Base-by-base conservation (phyloP, 1,284 basidiomycete species). In the Boletus sp. region DNA sequence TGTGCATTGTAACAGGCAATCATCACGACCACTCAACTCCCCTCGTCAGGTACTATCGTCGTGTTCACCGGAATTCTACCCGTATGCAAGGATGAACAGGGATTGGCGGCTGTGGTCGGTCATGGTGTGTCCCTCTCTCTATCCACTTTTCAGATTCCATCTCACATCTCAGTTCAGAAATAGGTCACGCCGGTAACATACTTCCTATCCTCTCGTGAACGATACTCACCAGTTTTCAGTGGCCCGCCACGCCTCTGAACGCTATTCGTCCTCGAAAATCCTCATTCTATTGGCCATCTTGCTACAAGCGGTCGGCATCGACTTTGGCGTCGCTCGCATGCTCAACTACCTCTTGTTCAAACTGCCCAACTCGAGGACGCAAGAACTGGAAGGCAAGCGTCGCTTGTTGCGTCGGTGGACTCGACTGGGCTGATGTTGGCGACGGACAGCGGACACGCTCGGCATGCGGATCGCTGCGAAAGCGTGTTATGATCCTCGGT, bases 1-100 rank as follows among this genome's bases (percentile, higher is more conserved):
- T 87, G 56, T 55, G 80, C 65, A n/a, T 55, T 40, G 16, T 25
- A n/a, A 33, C 7, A 4, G 14, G 16, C 3, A 5, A 9, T 17
- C 2, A 13, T 52, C 28, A n/a, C 28, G 13, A 37, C 14, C 50
- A 16, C 28, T 23, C 44, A 55, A 50, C 6, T 35, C 50, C 47
- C 35, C 37, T 40, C 49, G 47, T 43, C 63, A 81, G 88, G 89
- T 6, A 87, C 86, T 65, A 90, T 97, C 64, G 86, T 96, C 55
- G 92, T 98, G 4, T 97, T 94, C 68, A 94, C 92, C 0, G 95
- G 95, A 0, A 94, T 98, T 54, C 75, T 98, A 11, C 94, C 93
- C 0, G 78, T 96, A 8, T 89, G 88, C 52, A 79, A 79, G 62
- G 88, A 94, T 64, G 91, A 95, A 65, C 83, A 91, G 64, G 95